Conservation (phyloP, 441 rosid species). For the Corymbia calophylla region DNA sequence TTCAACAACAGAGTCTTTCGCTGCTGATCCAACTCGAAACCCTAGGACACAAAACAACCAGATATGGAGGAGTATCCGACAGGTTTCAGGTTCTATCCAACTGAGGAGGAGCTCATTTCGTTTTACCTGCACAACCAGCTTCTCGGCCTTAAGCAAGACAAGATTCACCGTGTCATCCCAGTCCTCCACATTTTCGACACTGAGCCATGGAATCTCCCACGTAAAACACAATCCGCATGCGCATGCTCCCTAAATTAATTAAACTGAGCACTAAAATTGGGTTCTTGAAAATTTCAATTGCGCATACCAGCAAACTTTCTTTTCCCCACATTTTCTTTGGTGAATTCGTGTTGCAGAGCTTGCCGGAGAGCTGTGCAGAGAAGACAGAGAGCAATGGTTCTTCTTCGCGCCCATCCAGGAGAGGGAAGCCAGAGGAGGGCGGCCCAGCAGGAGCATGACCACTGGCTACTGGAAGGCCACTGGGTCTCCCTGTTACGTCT, state of each 20-base stretch:
- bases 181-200: not conserved
- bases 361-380: not conserved
- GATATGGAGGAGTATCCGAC: not conserved
- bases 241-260: not conserved
- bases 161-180: not conserved
- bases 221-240: not conserved
- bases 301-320: not conserved
- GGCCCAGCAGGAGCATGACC: not conserved
- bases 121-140: not conserved
- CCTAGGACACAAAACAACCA: not conserved
- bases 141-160: not conserved
- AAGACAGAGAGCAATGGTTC: not conserved
- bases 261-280: not conserved
- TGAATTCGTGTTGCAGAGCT: not conserved
- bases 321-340: not conserved
- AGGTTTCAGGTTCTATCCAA: not conserved
- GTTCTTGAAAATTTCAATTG: not conserved
- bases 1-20: not conserved
- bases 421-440: not conserved
- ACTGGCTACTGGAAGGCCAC: not conserved
- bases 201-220: not conserved
- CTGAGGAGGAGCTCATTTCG: not conserved
- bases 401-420: not conserved
- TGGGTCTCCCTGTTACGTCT: not conserved
- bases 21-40: not conserved